These are phyloP conservation scores for Phytophthora capsici DNA, from an alignment of 352 stramenopile species.

Conservation along the genomic window DNA sequence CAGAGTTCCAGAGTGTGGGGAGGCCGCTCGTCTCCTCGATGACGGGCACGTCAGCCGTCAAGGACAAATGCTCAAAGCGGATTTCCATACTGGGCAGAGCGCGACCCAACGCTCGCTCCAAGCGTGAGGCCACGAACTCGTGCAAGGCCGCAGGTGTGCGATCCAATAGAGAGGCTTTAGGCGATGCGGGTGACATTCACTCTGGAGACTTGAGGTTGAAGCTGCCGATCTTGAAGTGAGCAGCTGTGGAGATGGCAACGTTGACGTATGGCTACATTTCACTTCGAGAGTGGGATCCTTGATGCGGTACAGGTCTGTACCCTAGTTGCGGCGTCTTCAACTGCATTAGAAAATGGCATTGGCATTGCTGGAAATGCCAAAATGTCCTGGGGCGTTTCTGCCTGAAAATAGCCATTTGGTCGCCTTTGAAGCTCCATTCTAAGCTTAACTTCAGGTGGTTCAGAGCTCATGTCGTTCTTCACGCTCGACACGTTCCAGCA, in stretches of 20 bases:
- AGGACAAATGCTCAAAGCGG: conserved; percentile 27
- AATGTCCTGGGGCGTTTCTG: conserved; percentile 6
- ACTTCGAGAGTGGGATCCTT: no score
- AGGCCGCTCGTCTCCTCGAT: conserved; percentile 24
- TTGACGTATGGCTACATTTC: background rate
- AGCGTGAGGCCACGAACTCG: conserved; percentile 18
- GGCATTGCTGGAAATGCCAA: no score
- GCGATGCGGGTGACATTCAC: background rate
- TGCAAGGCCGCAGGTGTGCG: conserved; percentile 17
- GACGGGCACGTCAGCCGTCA: conserved; percentile 30
- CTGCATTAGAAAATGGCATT: no score
- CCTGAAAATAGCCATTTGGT: conserved; percentile 13
- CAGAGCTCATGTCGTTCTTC: conserved; percentile 36
- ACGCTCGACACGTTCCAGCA: conserved; percentile 38
- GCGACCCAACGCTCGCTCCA: conserved; percentile 25
- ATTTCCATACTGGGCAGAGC: conserved; percentile 38
- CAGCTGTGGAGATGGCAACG: background rate
- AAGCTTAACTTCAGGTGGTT: no score
- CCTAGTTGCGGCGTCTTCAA: no score
- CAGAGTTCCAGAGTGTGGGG: conserved; percentile 33
- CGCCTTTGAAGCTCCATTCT: conserved; percentile 1
- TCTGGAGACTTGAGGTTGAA: background rate
- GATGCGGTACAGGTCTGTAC: no score
- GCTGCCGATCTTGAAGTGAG: conserved; percentile 16
- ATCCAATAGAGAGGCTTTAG: conserved; percentile 8